A percentile compares a stretch with the other conserved stretches of the same genome.
These are phyloP conservation scores for Yamadazyma triangularis DNA, from an alignment of 1,139 yeast genomes.

Conservation along the genomic window DNA sequence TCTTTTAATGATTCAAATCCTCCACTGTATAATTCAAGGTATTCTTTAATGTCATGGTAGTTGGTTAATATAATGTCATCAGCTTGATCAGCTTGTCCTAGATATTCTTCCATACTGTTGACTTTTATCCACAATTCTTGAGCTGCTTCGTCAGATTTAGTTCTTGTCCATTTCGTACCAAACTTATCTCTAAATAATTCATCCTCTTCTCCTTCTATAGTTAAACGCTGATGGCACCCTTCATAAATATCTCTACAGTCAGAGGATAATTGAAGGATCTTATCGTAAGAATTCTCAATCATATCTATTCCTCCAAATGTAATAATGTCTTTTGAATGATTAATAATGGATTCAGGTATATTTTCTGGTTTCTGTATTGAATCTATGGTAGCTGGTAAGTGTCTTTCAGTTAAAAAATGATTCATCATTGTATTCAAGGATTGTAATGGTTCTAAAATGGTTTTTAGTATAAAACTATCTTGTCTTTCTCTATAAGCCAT, in stretches of 20 bases:
- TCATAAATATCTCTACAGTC: slow-evolving; percentile 34
- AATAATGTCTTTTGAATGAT: slow-evolving; percentile 53
- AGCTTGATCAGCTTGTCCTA: slow-evolving; percentile 57
- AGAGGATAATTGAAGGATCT: slow-evolving; percentile 39
- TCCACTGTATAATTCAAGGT: slow-evolving; percentile 41
- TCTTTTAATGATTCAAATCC: slow-evolving; percentile 37
- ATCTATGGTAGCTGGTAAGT: slow-evolving; percentile 62
- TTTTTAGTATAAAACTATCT: slow-evolving; percentile 48
- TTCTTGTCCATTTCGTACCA: slow-evolving; percentile 51
- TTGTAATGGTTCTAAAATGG: slow-evolving; percentile 49
- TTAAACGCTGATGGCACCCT: slow-evolving; percentile 45
- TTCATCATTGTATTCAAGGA: slow-evolving; percentile 46
- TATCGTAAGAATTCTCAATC: slow-evolving; percentile 41
- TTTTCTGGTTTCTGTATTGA: slow-evolving; percentile 59
- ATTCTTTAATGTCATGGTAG: slow-evolving; percentile 38
- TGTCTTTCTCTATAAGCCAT: slow-evolving; percentile 68
- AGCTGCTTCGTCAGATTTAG: slow-evolving; percentile 35
- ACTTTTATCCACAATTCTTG: slow-evolving; percentile 34
- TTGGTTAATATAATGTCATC: slow-evolving; percentile 49
- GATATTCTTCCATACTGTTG: slow-evolving; percentile 42
- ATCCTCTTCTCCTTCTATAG: slow-evolving; percentile 55
- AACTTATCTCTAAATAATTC: slow-evolving; percentile 47
- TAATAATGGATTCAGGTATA: slow-evolving; percentile 53
- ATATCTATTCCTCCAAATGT: slow-evolving; percentile 49
- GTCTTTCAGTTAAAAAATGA: slow-evolving; percentile 38